phyloP scores from a whole-genome alignment of 1,284 basidiomycete species.

The Malassezia equina region DNA sequence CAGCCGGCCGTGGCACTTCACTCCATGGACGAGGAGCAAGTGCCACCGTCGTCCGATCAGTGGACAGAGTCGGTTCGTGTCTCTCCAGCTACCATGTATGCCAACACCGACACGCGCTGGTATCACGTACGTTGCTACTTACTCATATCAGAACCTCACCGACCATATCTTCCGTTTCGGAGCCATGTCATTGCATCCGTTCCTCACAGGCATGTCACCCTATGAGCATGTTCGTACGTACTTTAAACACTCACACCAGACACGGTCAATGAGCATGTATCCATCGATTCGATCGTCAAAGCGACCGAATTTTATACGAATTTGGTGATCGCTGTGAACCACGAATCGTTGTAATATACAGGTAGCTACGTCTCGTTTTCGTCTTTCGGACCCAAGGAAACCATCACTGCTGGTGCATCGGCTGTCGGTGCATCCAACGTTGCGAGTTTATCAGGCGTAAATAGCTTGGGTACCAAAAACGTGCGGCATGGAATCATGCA shows the following conservation, averaged over 20 bases:
- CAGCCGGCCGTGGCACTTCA: slow-evolving; percentile 55
- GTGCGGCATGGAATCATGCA: slow-evolving; percentile 73
- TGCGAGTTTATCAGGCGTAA: slow-evolving; percentile 67
- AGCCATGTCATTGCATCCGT: slow-evolving; percentile 30
- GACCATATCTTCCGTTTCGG: slow-evolving; percentile 55
- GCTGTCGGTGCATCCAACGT: slow-evolving; percentile 81
- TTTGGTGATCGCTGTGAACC: slow-evolving; percentile 51
- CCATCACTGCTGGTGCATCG: slow-evolving; percentile 47
- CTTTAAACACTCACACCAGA: slow-evolving; percentile 32
- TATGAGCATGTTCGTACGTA: slow-evolving; percentile 51
- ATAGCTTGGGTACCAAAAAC: slow-evolving; percentile 64
- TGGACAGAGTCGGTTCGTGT: slow-evolving; percentile 51
- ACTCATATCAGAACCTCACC: slow-evolving; percentile 50
- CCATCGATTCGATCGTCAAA: slow-evolving; percentile 49
- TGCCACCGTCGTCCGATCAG: slow-evolving; percentile 52
- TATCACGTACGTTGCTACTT: slow-evolving; percentile 45
- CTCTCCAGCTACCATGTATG: slow-evolving; percentile 55
- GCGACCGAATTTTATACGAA: slow-evolving; percentile 52
- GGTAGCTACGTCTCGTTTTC: not conserved
- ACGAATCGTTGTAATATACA: slow-evolving; percentile 18
- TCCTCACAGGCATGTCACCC: slow-evolving; percentile 46
- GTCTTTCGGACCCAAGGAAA: slow-evolving; percentile 30
- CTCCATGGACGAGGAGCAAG: slow-evolving; percentile 49
- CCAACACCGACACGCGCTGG: slow-evolving; percentile 53
- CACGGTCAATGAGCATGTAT: slow-evolving; percentile 58